phyloP scores from a whole-genome alignment of 2,329 filamentous ascomycete species.

The Botrytis cinerea region DNA sequence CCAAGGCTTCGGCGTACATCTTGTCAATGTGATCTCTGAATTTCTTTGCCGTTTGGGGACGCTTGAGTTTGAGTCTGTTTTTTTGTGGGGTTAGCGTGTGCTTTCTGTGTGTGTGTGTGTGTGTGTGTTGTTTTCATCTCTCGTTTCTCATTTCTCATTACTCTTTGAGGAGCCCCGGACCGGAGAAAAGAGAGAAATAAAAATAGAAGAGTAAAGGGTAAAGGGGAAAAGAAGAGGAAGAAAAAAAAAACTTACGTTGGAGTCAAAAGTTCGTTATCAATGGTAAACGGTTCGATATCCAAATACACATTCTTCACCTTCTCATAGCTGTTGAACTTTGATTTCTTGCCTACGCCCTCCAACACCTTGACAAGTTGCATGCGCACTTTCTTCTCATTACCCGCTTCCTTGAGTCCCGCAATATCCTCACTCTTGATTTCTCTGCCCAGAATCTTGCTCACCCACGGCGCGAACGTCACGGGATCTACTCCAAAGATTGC shows the following conservation, averaged over 20 bases:
- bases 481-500: conserved; percentile 88
- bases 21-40: conserved; percentile 39
- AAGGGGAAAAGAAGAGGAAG: neutral
- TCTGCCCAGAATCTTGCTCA: conserved; percentile 72
- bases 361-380: conserved; percentile 77
- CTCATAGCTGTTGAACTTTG: conserved; percentile 93
- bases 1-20: conserved; percentile 42
- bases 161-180: too few relatives aligned
- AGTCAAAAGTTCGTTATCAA: conserved; percentile 88
- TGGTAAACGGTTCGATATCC: conserved; percentile 84
- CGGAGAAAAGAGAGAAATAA: too few relatives aligned
- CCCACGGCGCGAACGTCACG: conserved; percentile 77
- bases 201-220: too few relatives aligned
- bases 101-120: too few relatives aligned
- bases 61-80: conserved; percentile 69
- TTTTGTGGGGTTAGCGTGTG: conserved; percentile 20
- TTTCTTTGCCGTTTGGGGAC: conserved; percentile 64
- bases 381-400: conserved; percentile 68
- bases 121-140: neutral
- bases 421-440: conserved; percentile 65
- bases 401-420: conserved; percentile 65
- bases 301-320: conserved; percentile 73
- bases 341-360: conserved; percentile 73
- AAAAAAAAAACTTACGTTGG: conserved; percentile 67
- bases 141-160: neutral